Conservation (phyloP, 441 rosid species). For the Populus hybrid region DNA sequence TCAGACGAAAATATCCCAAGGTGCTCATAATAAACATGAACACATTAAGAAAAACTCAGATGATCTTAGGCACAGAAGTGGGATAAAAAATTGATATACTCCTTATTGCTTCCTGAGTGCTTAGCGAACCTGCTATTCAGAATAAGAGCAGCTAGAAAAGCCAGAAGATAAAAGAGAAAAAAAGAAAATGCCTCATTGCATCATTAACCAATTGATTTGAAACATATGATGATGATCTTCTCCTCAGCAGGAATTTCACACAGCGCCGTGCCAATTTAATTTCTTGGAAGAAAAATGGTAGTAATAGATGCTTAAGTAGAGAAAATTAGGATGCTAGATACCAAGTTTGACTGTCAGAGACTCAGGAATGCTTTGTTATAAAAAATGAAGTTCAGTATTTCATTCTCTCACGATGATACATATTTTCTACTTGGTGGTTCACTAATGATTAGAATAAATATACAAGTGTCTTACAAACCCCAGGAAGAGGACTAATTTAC, state of each 20-base stretch:
- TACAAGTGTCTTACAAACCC: not conserved
- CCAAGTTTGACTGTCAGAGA: not conserved
- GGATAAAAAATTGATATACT: no score
- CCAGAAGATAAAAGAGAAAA: no score
- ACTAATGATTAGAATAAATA: slow-evolving; percentile 11
- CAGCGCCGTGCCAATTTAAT: not conserved
- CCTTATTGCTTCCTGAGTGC: no score
- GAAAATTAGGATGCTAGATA: not conserved
- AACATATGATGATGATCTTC: not conserved
- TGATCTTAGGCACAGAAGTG: not conserved
- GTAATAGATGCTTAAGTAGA: no score
- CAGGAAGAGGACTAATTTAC: slow-evolving; percentile 32
- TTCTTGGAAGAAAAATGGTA: not conserved
- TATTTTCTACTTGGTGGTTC: not conserved
- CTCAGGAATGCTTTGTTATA: not conserved
- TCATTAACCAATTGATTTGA: not conserved
- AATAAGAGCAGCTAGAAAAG: no score
- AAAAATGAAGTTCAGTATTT: not conserved
- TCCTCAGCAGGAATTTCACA: not conserved
- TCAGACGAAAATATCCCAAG: no score
- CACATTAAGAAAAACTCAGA: not conserved
- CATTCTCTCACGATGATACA: not conserved
- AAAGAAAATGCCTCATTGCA: no score
- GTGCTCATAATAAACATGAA: no score
- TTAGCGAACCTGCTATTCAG: no score